Evolutionary conservation across 2,329 filamentous ascomycete species (phyloP), one percentile per base, ranked within the genome.

Genomic region (Escovopsis sp.): DNA sequence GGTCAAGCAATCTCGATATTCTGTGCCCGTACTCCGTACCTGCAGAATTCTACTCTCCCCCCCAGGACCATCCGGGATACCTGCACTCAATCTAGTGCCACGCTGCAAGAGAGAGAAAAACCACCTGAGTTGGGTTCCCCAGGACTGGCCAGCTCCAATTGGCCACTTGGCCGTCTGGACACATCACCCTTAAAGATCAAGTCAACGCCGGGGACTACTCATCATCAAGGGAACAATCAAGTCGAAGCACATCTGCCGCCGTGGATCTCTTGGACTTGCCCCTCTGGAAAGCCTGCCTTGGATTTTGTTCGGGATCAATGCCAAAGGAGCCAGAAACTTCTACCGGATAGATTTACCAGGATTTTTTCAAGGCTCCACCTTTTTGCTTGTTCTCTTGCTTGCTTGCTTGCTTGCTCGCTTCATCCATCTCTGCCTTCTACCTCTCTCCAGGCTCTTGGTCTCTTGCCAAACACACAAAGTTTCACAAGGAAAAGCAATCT

Each of bases 21-120:
- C 27, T 30, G 8, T 30, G 27, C 27, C 27, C 11, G 8, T 9
- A 9, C 27, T 30, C 20, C 27, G 27, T 40, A 39, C 37, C 40
- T 40, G 40, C 36, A 43, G 32, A 30, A 37, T 40, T 43, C 40
- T 36, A 43, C 39, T 36, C 37, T 43, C 25, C 25, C 11, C 27
- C 15, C 36, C 43, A 41, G 41, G 41, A 45, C 44, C 35, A 43
- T 43, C 39, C 41, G 37, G 44, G 44, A 39, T 30, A 31, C 40
- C 43, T 35, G 44, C 44, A 45, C 44, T 43, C 29, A 41, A 43
- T 43, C 43, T 37, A 43, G 44, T 45, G 44, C 44, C 41, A 43
- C 41, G 41, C 35, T 36, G 35, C 43, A 45, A 39, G 38, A 43
- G 31, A 37, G 37, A 40, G 32, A 40, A 30, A 11, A 30, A 30